A percentile compares a stretch with the other conserved stretches of the same genome.
These are phyloP conservation scores for Posidonia oceanica DNA, from an alignment of 116 monocot genomes.

Conservation along the genomic window DNA sequence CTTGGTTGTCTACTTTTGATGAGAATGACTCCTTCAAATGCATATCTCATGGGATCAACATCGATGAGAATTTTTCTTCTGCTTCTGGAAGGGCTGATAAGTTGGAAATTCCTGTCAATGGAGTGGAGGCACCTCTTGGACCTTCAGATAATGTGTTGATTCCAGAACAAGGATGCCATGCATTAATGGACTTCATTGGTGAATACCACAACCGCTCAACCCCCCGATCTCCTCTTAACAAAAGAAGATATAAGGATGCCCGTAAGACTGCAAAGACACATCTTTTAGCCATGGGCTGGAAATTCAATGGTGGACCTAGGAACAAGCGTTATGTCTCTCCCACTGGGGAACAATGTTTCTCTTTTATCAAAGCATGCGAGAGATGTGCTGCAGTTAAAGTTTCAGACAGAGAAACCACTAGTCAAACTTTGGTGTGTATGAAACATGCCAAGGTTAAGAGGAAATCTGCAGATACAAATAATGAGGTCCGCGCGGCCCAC, in stretches of 20 bases:
- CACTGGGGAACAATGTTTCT: constrained; percentile 4
- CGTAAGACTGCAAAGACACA: constrained; percentile 13
- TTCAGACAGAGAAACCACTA: not conserved
- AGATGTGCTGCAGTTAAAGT: constrained; percentile 4
- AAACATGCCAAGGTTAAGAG: not conserved
- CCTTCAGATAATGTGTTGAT: too few species aligned
- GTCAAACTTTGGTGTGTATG: not conserved
- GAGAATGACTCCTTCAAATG: not conserved
- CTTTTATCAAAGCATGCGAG: constrained; percentile 22
- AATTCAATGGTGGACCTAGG: constrained; percentile 1
- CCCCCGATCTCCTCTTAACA: not conserved
- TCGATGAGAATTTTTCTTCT: too few species aligned
- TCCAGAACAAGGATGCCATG: not conserved
- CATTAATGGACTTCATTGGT: constrained; percentile 8
- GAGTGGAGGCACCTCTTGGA: too few species aligned
- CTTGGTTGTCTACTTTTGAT: not conserved
- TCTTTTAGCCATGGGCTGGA: constrained; percentile 25
- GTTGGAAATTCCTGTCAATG: too few species aligned
- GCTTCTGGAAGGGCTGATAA: too few species aligned
- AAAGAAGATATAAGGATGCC: not conserved
- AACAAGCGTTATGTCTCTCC: constrained; percentile 21
- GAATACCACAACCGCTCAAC: not conserved
- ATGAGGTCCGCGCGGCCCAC: not conserved
- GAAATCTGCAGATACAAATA: not conserved
- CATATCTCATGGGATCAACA: too few species aligned